Evolutionary conservation across 345 rosid genomes (phyloP).

Genomic region (Citropsis articulata): DNA sequence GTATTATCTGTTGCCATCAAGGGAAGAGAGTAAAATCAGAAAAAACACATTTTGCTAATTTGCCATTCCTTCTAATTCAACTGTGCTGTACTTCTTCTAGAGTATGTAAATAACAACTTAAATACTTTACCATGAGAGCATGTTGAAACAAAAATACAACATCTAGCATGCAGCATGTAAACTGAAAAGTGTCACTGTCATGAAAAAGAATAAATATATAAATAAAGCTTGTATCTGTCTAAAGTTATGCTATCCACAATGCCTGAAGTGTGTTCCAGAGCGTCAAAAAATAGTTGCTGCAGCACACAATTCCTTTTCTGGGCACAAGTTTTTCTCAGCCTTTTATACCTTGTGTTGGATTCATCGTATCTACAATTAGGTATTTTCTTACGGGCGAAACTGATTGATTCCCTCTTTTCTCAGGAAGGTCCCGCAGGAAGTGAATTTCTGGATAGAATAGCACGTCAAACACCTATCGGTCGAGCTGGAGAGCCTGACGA

Average conservation of each 20-base stretch:
- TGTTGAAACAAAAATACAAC: too few species aligned
- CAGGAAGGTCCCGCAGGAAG: background rate
- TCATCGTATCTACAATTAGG: background rate
- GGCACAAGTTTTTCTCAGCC: too few species aligned
- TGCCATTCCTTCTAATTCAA: background rate
- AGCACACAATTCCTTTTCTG: background rate
- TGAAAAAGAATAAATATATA: too few species aligned
- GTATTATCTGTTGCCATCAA: background rate
- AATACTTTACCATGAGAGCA: too few species aligned
- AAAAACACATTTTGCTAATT: too few species aligned
- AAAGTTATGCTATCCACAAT: too few species aligned
- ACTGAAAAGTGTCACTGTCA: too few species aligned
- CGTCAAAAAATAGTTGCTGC: background rate
- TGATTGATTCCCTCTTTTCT: background rate
- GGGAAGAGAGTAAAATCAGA: too few species aligned
- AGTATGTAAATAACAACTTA: too few species aligned
- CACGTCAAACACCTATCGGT: constrained; percentile 27
- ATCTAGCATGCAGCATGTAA: too few species aligned
- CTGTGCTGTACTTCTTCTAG: background rate
- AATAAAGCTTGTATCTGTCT: too few species aligned
- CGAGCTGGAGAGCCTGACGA: background rate
- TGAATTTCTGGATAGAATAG: background rate
- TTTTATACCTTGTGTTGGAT: background rate
- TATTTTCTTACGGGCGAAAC: too few species aligned
- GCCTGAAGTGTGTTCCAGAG: background rate